phyloP scores from a whole-genome alignment of 192 early-diverging fungal species.

The Gonapodya sp. region DNA sequence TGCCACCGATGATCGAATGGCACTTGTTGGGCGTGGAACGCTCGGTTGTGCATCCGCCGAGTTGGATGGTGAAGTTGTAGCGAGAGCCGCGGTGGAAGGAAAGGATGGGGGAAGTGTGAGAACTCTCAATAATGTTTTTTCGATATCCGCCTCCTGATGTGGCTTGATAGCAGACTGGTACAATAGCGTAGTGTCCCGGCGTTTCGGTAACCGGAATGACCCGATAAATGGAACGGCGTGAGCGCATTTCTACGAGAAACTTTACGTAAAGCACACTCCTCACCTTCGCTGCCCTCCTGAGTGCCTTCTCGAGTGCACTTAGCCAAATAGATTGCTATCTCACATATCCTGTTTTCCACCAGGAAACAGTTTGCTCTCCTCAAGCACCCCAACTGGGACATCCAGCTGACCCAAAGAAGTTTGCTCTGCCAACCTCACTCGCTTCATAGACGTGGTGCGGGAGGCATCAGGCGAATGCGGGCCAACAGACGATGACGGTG shows the following conservation, averaged over 20 bases:
- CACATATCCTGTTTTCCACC: neutral
- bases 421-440: neutral
- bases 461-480: neutral
- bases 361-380: neutral
- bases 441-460: neutral
- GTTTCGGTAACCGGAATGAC: too few species aligned
- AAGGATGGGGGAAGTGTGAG: slow-evolving; percentile 28
- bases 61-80: neutral
- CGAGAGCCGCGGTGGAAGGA: neutral
- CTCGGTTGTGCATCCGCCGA: slow-evolving; percentile 18
- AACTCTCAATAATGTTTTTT: slow-evolving; percentile 60
- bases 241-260: neutral
- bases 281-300: neutral
- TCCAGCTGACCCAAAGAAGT: too few species aligned
- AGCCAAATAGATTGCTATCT: neutral
- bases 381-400: neutral
- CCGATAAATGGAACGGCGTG: slow-evolving; percentile 18
- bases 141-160: slow-evolving; percentile 59
- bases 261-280: neutral
- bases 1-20: slow-evolving; percentile 59
- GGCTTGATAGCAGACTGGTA: slow-evolving; percentile 46
- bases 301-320: neutral
- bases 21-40: slow-evolving; percentile 50
- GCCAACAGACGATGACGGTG: neutral
- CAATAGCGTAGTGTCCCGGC: too few species aligned